Evolutionary conservation across 768 basidiomycete genomes (phyloP).

Genomic region (Panus rudis): DNA sequence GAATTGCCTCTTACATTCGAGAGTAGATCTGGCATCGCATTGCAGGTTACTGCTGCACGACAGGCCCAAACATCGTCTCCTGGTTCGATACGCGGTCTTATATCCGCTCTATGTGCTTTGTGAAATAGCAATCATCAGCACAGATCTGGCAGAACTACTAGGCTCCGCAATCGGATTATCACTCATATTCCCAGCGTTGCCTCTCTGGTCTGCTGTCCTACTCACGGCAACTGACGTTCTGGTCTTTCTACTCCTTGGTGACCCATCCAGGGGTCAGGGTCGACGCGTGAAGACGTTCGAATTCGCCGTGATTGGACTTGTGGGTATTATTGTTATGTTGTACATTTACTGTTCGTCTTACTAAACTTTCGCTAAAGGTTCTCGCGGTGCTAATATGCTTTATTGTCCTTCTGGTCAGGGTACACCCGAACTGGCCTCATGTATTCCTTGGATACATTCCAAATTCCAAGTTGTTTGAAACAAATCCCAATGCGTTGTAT

Average conservation of each 20-base stretch:
- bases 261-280: constrained; percentile 47
- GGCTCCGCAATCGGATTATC: constrained; percentile 53
- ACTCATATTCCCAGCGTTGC: constrained; percentile 43
- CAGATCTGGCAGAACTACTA: constrained; percentile 53
- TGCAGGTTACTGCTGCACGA: constrained; percentile 39
- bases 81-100: constrained; percentile 31
- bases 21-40: constrained; percentile 37
- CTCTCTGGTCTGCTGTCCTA: constrained; percentile 41
- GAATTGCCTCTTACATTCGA: not conserved
- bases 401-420: constrained; percentile 64
- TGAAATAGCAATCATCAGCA: constrained; percentile 47
- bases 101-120: constrained; percentile 37
- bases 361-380: constrained; percentile 10
- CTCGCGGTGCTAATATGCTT: constrained; percentile 68
- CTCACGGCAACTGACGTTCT: constrained; percentile 43
- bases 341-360: constrained; percentile 1
- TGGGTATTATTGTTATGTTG: constrained; percentile 25
- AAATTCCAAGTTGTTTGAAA: constrained; percentile 51
- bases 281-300: constrained; percentile 69
- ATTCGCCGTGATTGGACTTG: constrained; percentile 52
- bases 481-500: constrained; percentile 48
- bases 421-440: constrained; percentile 62
- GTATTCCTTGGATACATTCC: constrained; percentile 77
- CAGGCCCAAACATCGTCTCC: constrained; percentile 29
- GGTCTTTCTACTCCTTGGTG: constrained; percentile 57